Base-by-base conservation (phyloP, 176 grass and related monocot genomes). In the Rhynchospora breviuscula region DNA sequence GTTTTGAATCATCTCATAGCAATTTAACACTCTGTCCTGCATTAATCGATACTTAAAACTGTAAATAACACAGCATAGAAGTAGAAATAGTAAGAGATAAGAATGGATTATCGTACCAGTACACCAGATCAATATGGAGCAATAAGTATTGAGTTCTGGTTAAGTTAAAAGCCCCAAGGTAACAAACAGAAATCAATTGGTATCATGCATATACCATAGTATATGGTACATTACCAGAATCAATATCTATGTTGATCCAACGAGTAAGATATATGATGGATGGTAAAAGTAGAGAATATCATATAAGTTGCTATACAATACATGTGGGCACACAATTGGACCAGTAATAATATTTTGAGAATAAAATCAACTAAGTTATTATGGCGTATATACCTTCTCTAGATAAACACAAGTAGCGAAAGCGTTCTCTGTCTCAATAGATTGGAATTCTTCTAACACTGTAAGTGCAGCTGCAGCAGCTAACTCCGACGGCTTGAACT, bases 401-500 rank as follows among this genome's bases (percentile, higher is more conserved):
- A 90, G 26, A 87, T 85, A 89, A 57, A 87, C 84, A 88, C 90
- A 93, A 57, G 63, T 86, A 83, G 79, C 45, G 68, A 86, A 63
- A 91, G 68, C 89, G 78, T 89, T 87, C 76, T 94, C 90, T 18
- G 88, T 68, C 72, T 93, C 84, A 47, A 90, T 79, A 48, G 58
- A 91, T 84, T 84, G 81, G 76, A 57, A 83, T 88, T 93, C 95
- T 81, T 81, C 87, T 11, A 87, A 79, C 1, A 87, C 90, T 5
- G 70, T 79, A n/a, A 98, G 84, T 54, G 89, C 87, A 17, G 91
- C 84, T 82, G 92, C 90, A 21, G 92, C 95, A 75, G 95, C 95
- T 75, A 93, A 88, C 85, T 95, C 95, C 18, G 95, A 94, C 19
- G 95, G 90, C 87, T 85, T 98, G 84, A 94, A 95, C 35, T 84